A percentile compares a stretch with the other conserved stretches of the same genome.
These are phyloP conservation scores for Prinsepia uniflora DNA, from an alignment of 306 rosid genomes.

Conservation along the genomic window DNA sequence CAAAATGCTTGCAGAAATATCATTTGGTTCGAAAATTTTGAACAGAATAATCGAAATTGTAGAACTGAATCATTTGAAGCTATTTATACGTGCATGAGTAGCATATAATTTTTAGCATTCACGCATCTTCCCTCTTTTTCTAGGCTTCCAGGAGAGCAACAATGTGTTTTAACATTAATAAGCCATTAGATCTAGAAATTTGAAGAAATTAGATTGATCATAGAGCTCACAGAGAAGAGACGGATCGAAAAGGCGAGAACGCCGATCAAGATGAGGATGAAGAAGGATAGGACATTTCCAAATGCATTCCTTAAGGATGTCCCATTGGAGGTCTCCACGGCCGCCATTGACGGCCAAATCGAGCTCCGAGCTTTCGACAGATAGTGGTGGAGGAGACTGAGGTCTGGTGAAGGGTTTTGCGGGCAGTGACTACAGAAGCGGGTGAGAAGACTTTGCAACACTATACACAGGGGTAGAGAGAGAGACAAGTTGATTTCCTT, in stretches of 20 bases:
- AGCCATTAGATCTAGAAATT: conserved; percentile 42
- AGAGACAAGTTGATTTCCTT: not conserved
- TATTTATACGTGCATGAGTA: not conserved
- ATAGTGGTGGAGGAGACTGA: conserved; percentile 13
- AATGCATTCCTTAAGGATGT: conserved; percentile 64
- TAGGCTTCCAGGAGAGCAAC: conserved; percentile 8
- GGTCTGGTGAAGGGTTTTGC: conserved; percentile 28
- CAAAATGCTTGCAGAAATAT: not conserved
- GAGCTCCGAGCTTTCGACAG: conserved; percentile 29
- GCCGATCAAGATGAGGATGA: conserved; percentile 91
- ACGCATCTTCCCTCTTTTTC: conserved; percentile 8
- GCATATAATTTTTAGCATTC: not conserved
- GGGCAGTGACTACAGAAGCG: conserved; percentile 14
- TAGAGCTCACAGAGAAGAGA: conserved; percentile 83
- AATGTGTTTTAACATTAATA: not conserved
- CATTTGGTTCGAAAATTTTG: not conserved
- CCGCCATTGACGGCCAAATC: conserved; percentile 89
- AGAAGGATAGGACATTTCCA: conserved; percentile 73
- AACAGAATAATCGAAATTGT: not conserved
- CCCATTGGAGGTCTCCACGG: conserved; percentile 50
- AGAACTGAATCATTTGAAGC: not conserved
- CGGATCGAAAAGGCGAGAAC: conserved; percentile 99
- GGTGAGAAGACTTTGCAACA: conserved; percentile 20
- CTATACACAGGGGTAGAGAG: not conserved
- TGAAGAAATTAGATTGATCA: conserved; percentile 24